Percentiles rank a stretch among this genome's conserved stretches.
phyloP scores from a whole-genome alignment of 441 rosid genomes.

The Arabidopsis hybrid region DNA sequence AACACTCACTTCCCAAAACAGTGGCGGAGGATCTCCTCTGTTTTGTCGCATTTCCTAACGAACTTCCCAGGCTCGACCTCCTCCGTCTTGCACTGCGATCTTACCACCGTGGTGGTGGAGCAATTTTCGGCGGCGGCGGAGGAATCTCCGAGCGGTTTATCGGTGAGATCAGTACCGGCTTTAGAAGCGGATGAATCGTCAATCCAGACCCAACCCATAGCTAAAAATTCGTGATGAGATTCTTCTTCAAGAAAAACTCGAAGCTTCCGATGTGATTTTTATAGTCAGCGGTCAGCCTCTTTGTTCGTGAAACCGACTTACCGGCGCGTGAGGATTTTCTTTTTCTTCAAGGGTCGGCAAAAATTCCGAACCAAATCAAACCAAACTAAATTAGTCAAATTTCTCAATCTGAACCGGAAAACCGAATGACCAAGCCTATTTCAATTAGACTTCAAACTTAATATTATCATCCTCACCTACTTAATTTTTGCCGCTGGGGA shows the following conservation, averaged over 20 bases:
- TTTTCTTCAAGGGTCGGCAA: background rate
- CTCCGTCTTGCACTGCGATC: slow-evolving; percentile 76
- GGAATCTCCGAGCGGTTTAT: slow-evolving; percentile 22
- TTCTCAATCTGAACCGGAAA: background rate
- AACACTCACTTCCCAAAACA: slow-evolving; percentile 73
- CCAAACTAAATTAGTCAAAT: background rate
- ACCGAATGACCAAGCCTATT: background rate
- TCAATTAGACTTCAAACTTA: background rate
- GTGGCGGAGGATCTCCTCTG: slow-evolving; percentile 69
- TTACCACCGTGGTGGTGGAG: slow-evolving; percentile 65
- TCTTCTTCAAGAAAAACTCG: slow-evolving; percentile 20
- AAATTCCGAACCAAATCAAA: background rate
- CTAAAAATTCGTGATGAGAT: slow-evolving; percentile 18
- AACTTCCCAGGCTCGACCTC: slow-evolving; percentile 89
- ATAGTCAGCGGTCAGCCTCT: background rate
- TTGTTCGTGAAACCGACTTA: slow-evolving; percentile 33
- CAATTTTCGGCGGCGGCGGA: slow-evolving; percentile 48
- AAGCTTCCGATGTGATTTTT: background rate
- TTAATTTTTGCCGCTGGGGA: background rate
- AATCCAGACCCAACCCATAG: slow-evolving; percentile 90
- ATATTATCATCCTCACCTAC: slow-evolving; percentile 3
- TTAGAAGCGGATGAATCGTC: slow-evolving; percentile 55
- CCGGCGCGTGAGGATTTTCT: background rate
- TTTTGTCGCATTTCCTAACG: slow-evolving; percentile 81
- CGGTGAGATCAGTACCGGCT: slow-evolving; percentile 22